Base-by-base conservation (phyloP, 2,329 filamentous ascomycete species). In the Aspergillus ruber region DNA sequence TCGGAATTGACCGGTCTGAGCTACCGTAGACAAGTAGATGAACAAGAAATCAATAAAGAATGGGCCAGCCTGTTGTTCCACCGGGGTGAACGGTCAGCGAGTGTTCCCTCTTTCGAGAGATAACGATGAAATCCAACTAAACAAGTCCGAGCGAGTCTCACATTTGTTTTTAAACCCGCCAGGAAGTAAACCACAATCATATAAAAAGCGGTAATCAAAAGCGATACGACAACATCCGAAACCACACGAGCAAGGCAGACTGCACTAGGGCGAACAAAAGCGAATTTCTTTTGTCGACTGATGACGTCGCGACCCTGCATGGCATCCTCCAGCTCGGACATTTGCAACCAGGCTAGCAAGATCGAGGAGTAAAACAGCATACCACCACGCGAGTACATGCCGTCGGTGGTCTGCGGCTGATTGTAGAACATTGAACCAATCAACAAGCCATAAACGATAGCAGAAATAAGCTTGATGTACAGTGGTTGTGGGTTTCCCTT, bases 351-450 rank as follows among this genome's bases (percentile, higher is more conserved):
- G 42, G 71, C 73, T 4, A 83, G 67, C 60, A 84, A 77, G 32
- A 84, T 68, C 35, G 82, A 78, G 0, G 77, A 80, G 64, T 83
- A 83, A 67, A 84, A 84, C 2, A 80, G 62, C 3, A 77, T 71
- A 53, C 81, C 81, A 15, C 80, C 80, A 47, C 80, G 73, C 3
- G 74, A 71, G 60, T 83, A 84, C 29, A 79, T 76, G 18, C 80
- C 81, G 13, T 70, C 72, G 0, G 80, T 82, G 45, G 76, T 72
- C 2, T 72, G 60, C 0, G 78, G 68, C 53, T 80, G 72, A 6
- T 79, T 82, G 58, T 87, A 86, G 66, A 90, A 90, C 40, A 90
- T 76, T 1, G 82, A 86, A 1, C 85, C 85, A 42, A 88, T 80
- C 50, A 91, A 82, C 12, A 91, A 73, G 27, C 72, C 78, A 60